Evolutionary conservation across 2,329 filamentous ascomycete genomes (phyloP).

Genomic region (Verticillium isaacii): DNA sequence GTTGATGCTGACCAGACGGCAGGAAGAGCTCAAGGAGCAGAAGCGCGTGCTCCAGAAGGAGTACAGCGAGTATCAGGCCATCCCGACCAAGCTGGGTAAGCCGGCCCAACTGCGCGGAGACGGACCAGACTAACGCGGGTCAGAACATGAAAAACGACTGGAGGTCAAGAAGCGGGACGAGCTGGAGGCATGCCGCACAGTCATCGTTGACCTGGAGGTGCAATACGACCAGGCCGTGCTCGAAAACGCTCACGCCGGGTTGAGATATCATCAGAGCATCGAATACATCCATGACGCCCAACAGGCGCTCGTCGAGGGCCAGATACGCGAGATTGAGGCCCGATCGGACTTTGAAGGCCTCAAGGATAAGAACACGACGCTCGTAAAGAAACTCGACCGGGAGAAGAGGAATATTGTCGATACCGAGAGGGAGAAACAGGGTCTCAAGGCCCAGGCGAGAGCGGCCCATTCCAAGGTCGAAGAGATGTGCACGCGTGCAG

Average conservation of each 20-base stretch:
- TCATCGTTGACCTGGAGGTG: slow-evolving; percentile 45
- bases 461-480: slow-evolving; percentile 31
- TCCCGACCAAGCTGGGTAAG: slow-evolving; percentile 70
- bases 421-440: slow-evolving; percentile 23
- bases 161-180: slow-evolving; percentile 34
- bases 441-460: slow-evolving; percentile 27
- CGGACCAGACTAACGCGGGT: not conserved
- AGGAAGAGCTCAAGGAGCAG: slow-evolving; percentile 50
- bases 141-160: slow-evolving; percentile 23
- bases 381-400: slow-evolving; percentile 47
- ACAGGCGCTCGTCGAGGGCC: slow-evolving; percentile 61
- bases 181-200: slow-evolving; percentile 31
- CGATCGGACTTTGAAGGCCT: slow-evolving; percentile 71
- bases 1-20: slow-evolving; percentile 15
- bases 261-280: slow-evolving; percentile 55
- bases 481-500: slow-evolving; percentile 31
- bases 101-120: not conserved
- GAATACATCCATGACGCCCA: slow-evolving; percentile 57
- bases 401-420: slow-evolving; percentile 32
- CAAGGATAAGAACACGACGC: slow-evolving; percentile 57
- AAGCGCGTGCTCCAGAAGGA: slow-evolving; percentile 66
- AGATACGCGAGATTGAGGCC: slow-evolving; percentile 73
- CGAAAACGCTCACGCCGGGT: slow-evolving; percentile 48
- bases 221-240: slow-evolving; percentile 52
- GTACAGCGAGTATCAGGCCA: slow-evolving; percentile 56